Base-by-base conservation (phyloP, 805 yeast genomes). In the Metschnikowia dekortorum region DNA sequence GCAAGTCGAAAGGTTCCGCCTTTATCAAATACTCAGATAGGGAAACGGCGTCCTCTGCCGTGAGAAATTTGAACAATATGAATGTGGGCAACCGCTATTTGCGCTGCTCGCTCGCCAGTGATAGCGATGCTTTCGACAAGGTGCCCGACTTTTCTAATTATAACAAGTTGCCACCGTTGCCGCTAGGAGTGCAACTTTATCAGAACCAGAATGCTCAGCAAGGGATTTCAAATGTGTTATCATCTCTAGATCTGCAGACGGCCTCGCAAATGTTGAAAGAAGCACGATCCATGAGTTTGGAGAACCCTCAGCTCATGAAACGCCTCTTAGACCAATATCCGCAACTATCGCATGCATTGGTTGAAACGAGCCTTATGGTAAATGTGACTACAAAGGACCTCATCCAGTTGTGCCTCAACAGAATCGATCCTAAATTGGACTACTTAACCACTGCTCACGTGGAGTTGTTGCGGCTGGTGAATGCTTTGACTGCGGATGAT, bases 41-140 rank as follows among this genome's bases (percentile, higher is more conserved):
- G 10, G 96, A 88, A 59, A 87, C 96, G 0, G 96, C 97, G 5
- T 82, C 88, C 1, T 83, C 92, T 16, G 97, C 98, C 0, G 96
- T 90, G 29, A 74, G 97, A 54, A 92, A 92, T 68, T 71, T 92
- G 55, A 87, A 88, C 66, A 86, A 88, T 55, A 85, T 84, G 67
- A 76, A 79, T 39, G 80, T 89, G 49, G 96, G 96, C 1, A 79
- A 78, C 41, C 70, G 97, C 55, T 75, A 70, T 37, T 67, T 92
- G 45, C 81, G 85, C 55, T 94, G 96, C 60, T 86, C 89, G 33
- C 86, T 83, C 62, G 79, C 89, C 10, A 78, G 78, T 51, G 87
- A 85, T 32, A 58, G 55, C 39, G 58, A 57, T 26, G 54, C 59
- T 3, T 51, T 52, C 33, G 63, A 55, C 33, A 48, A 50, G 35